Evolutionary conservation across 75 land plant species (phyloP).

Genomic region (Cupressus sempervirens): DNA sequence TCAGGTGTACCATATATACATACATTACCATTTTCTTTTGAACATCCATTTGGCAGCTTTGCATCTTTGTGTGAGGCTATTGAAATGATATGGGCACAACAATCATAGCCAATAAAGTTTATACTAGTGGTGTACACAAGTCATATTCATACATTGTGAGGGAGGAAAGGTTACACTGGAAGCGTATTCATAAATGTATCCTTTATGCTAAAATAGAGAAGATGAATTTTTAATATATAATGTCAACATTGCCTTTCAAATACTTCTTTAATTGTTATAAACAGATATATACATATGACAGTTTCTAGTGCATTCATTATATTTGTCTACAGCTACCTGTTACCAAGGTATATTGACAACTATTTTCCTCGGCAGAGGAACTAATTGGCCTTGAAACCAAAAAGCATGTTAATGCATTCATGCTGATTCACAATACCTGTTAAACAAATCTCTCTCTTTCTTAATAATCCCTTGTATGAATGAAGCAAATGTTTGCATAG

Average conservation of each 20-base stretch:
- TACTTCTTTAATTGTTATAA: background rate
- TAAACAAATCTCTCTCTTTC: no score
- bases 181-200: background rate
- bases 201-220: background rate
- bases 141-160: background rate
- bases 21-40: background rate
- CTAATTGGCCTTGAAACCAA: background rate
- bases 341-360: background rate
- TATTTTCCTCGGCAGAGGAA: background rate
- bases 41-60: background rate
- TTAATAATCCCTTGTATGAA: background rate
- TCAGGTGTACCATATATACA: background rate
- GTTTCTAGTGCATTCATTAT: background rate
- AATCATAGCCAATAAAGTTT: no score
- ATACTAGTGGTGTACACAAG: background rate
- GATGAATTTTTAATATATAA: background rate
- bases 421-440: background rate
- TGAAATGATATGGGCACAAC: no score
- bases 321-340: background rate
- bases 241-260: background rate
- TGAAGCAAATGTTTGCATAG: background rate
- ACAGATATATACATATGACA: background rate
- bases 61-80: background rate
- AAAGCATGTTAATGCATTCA: background rate
- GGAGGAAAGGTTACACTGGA: background rate